Evolutionary conservation across 192 early-diverging fungal genomes (phyloP), one percentile per base, ranked within the genome.

Genomic region (Oehlia diaphana): DNA sequence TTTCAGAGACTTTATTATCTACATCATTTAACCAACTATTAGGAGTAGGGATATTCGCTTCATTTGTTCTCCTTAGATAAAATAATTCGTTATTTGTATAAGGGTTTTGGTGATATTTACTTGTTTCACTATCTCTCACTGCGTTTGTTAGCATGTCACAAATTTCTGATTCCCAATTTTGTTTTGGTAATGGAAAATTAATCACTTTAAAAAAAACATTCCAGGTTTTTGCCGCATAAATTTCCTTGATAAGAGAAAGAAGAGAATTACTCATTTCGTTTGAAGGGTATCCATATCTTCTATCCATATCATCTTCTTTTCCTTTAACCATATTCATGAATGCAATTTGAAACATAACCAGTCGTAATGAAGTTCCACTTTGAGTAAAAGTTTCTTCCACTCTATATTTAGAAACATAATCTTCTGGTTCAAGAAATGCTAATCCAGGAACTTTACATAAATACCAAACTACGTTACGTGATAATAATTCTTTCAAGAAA

Each of bases 291-390:
- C 72, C 72, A 31, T 73, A 73, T 50, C 47, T 47, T 50, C 47
- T n/a, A 50, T 53, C 16, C 47, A 73, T 50, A 33, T 69, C 35
- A 19, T 53, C 12, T 2, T 31, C 47, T 3, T 26, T 73, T 28
- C 9, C 69, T 44, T 42, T 26, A 9, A 35, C 28, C 69, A 71
- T 71, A 47, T 44, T 37, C 9, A 71, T 26, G 9, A 71, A 71
- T 71, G 42, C 33, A 39, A 71, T 23, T 71, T 71, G 69, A 71
- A 71, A 71, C 69, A 71, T 71, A 16, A 71, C 69, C 7, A 71
- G 19, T 44, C 69, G 28, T 44, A 71, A 71, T 71, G 69, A 73
- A 14, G 47, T 73, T 28, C 44, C 35, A 73, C 72, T 73, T 47
- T 33, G 26, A 21, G 3, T 44, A 50, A 73, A 73, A 7, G 72